Base-by-base conservation (phyloP, 768 basidiomycete genomes). In the Boletus sensibilis region DNA sequence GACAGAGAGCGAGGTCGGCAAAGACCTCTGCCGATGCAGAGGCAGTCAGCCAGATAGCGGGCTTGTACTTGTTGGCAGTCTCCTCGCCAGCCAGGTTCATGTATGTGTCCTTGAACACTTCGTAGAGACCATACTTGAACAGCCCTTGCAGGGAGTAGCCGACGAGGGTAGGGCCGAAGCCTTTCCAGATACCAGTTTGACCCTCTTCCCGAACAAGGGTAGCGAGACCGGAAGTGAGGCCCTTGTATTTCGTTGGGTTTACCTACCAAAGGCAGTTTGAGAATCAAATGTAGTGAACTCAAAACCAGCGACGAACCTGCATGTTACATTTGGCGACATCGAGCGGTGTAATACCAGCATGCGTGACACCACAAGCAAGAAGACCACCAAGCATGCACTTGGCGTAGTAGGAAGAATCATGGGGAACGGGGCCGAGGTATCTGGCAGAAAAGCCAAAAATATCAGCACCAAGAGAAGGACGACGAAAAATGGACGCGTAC, bases 121-220 rank as follows among this genome's bases (percentile, higher is more conserved):
- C 94, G 74, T 96, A 97, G 73, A 95, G 91, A 79, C 94, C 94
- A 75, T 92, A 97, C 78, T 98, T 98, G 88, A 95, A 93, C 84
- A 94, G 87, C 71, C 94, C 94, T 78, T 96, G 94, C 66, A 93
- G 81, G 13, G 92, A 92, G 79, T 95, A 94, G 61, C 94, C 94
- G 74, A 95, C 79, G 64, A 93, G 80, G 56, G 94, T 98, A 49
- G 94, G 94, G 40, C 91, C 90, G 73, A 96, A 78, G 68, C 94
- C 94, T 75, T 95, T 98, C 86, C 93, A 90, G 74, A 96, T 84
- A 75, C 92, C 94, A 46, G 74, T 84, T 57, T 85, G 74, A 67
- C 94, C 91, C 75, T 94, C 90, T 73, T 92, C 91, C 44, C 82
- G 82, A 57, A 88, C 55, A 67, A 94, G 84, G 37, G 80, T 79